phyloP scores from a whole-genome alignment of 2,329 filamentous ascomycete genomes.

The Microsporum canis region DNA sequence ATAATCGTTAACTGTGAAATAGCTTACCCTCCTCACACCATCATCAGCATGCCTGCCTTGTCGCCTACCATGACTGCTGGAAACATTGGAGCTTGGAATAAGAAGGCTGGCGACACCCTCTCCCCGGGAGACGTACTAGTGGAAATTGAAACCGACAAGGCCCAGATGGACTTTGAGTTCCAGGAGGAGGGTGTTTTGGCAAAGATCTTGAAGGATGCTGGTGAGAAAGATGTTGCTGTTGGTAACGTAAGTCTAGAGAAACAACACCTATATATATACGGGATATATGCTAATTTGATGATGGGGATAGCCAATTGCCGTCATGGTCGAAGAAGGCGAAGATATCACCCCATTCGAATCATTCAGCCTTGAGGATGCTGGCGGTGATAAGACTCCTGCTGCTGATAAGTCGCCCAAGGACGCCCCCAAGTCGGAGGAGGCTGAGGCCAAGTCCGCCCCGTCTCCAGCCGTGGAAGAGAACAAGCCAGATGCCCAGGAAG shows the following conservation, averaged over 20 bases:
- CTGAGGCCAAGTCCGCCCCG: conserved; percentile 42
- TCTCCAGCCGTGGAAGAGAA: conserved; percentile 52
- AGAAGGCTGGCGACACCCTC: conserved; percentile 83
- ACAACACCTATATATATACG: not conserved
- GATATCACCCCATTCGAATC: conserved; percentile 80
- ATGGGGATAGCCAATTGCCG: conserved; percentile 68
- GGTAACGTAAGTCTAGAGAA: conserved; percentile 63
- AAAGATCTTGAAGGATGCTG: conserved; percentile 84
- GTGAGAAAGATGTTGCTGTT: conserved; percentile 86
- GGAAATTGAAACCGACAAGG: conserved; percentile 99
- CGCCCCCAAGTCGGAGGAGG: conserved; percentile 40
- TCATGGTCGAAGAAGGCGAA: conserved; percentile 82
- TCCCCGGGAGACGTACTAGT: conserved; percentile 88
- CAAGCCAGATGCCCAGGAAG: conserved; percentile 36
- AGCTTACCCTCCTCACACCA: conserved; percentile 89
- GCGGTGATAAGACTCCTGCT: conserved; percentile 61
- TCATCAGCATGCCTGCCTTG: conserved; percentile 95
- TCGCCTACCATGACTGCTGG: conserved; percentile 96
- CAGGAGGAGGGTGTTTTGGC: conserved; percentile 95
- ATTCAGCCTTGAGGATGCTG: conserved; percentile 82
- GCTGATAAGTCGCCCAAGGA: conserved; percentile 54
- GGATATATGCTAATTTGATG: not conserved
- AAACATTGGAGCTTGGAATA: conserved; percentile 96
- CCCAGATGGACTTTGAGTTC: conserved; percentile 99
- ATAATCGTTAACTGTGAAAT: conserved; percentile 18